Evolutionary conservation across 2,329 filamentous ascomycete species (phyloP).

Genomic region (Cladosporium sp.): DNA sequence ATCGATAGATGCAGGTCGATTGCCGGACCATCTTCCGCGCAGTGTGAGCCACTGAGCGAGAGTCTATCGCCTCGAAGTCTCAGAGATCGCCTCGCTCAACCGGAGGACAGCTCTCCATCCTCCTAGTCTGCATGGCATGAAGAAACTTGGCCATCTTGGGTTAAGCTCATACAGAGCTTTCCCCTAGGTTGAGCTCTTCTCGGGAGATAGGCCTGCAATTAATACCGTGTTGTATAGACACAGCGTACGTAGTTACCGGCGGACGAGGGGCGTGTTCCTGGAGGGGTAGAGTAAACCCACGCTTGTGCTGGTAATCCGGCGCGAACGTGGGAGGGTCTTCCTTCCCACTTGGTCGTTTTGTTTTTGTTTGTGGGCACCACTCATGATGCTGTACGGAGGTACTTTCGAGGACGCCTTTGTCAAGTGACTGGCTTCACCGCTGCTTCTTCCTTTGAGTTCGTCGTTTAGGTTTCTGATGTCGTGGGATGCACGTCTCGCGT

Average conservation of each 20-base stretch:
- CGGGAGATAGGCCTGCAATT: background rate
- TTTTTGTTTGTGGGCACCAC: background rate
- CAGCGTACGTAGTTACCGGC: background rate
- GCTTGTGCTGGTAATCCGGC: background rate
- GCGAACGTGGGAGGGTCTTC: background rate
- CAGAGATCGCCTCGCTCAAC: background rate
- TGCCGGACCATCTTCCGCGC: background rate
- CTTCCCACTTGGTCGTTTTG: background rate
- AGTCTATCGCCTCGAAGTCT: background rate
- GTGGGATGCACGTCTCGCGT: background rate
- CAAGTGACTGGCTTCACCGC: background rate
- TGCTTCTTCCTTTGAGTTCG: background rate
- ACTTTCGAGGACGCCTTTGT: background rate
- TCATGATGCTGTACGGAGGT: background rate
- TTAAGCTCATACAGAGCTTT: background rate
- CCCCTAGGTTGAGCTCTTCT: background rate
- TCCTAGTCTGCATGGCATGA: slow-evolving; percentile 5
- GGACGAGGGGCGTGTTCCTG: background rate
- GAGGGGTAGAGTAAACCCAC: background rate
- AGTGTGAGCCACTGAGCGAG: background rate
- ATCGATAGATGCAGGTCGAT: background rate
- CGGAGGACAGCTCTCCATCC: background rate
- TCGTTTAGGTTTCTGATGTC: background rate
- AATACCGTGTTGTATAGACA: background rate
- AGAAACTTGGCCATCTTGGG: slow-evolving; percentile 7